phyloP scores from a whole-genome alignment of 179 eudicot species.

The Corrigiola litoralis region DNA sequence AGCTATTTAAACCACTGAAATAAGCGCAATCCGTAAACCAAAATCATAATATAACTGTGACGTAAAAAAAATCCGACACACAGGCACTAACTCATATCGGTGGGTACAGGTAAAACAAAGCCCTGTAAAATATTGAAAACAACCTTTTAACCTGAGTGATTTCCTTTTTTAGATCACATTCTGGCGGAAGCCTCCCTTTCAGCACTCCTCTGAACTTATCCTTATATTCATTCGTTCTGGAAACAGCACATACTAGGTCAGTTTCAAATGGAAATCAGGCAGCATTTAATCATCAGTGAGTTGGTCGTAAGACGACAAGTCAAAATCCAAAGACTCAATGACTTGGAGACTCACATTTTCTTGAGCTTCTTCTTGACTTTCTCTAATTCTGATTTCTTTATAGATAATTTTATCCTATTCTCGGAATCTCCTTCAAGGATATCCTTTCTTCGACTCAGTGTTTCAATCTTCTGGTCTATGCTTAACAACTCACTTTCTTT shows the following conservation, averaged over 20 bases:
- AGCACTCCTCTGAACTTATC: constrained; percentile 73
- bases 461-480: constrained; percentile 48
- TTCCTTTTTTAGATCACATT: constrained; percentile 70
- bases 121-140: constrained; percentile 1
- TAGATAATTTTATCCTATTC: constrained; percentile 59
- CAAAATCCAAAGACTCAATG: constrained; percentile 1
- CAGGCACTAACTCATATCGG: no score
- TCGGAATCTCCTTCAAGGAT: constrained; percentile 59
- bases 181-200: constrained; percentile 89
- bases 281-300: no score
- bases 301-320: neutral
- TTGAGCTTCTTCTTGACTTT: constrained; percentile 53
- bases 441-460: constrained; percentile 54
- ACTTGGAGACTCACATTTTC: constrained; percentile 57
- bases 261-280: neutral
- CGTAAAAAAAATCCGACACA: no score
- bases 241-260: constrained; percentile 27
- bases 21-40: no score
- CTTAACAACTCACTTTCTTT: constrained; percentile 40
- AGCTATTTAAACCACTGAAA: no score
- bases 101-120: neutral
- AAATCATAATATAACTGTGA: no score
- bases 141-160: constrained; percentile 65
- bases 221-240: constrained; percentile 75
- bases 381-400: constrained; percentile 69